Conservation (phyloP, 768 basidiomycete species). For the Termitomyces sp. region DNA sequence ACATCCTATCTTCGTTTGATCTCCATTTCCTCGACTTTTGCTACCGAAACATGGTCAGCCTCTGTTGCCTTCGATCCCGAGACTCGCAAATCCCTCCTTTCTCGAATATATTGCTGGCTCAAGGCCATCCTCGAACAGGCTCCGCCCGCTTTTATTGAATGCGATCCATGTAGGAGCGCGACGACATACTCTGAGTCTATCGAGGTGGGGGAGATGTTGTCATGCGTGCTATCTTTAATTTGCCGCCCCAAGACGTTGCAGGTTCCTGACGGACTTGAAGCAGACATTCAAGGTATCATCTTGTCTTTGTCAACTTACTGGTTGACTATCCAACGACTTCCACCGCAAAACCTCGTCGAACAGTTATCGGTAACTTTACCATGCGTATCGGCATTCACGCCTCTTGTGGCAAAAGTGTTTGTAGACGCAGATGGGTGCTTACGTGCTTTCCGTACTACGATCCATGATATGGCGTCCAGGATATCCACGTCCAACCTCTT, state of each 20-base stretch:
- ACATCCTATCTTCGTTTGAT: conserved; percentile 26
- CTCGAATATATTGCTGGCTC: conserved; percentile 5
- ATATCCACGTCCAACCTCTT: conserved; percentile 33
- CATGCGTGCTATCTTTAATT: not conserved
- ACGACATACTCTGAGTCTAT: not conserved
- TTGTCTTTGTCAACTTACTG: conserved; percentile 13
- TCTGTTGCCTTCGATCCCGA: not conserved
- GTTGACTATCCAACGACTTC: not conserved
- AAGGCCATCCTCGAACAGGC: conserved; percentile 1
- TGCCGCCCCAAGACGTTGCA: not conserved
- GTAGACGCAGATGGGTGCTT: conserved; percentile 10
- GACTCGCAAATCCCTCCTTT: not conserved
- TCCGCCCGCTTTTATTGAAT: not conserved
- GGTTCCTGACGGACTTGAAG: not conserved
- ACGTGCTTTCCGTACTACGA: conserved; percentile 11
- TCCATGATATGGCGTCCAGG: conserved; percentile 20
- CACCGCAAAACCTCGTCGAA: conserved; percentile 15
- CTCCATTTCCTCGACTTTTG: conserved; percentile 22
- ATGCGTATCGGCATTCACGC: conserved; percentile 16
- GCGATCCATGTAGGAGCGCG: not conserved
- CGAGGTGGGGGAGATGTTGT: conserved; percentile 6
- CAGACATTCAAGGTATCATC: conserved; percentile 9
- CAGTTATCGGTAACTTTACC: conserved; percentile 24
- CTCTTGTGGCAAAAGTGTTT: conserved; percentile 14
- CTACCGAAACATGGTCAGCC: not conserved